Evolutionary conservation across 2,329 filamentous ascomycete species (phyloP), one percentile per base, ranked within the genome.

Genomic region (Ophiostoma himal-ulmi): DNA sequence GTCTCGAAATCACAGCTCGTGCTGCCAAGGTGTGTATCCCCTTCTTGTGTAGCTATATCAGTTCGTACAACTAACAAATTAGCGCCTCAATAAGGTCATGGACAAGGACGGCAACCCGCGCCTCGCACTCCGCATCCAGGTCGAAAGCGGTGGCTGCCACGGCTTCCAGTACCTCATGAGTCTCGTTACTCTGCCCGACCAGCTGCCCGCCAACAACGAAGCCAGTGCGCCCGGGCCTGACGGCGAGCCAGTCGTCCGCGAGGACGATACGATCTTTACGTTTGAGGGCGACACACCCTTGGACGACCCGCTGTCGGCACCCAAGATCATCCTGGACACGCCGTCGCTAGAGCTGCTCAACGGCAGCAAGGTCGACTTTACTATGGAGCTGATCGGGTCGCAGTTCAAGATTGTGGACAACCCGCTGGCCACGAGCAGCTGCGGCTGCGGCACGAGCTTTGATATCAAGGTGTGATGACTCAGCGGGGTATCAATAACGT

Each of bases 341-440:
- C 88, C 93, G 2, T 97, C 93, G 68, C 81, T 99, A 71, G 93
- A 97, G 74, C 80, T 99, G 69, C 81, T 99, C 71, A 94, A 93
- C 77, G 95, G 94, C 11, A 97, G 94, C 81, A 97, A 94, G 78
- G 89, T 99, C 52, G 95, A 99, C 78, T 99, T 94, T 77, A 97
- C 94, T 0, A 95, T 91, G 86, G 95, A 98, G 82, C 83, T 99
- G 80, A 97, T 97, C 77, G 84, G 84, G 13, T 86, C 84, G 1
- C 94, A 98, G 81, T 99, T 99, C 80, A 97, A 96, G 84, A 93
- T 99, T 77, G 89, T 93, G 72, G 94, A 96, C 76, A 99, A 98
- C 77, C 95, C 95, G 0, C 83, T 88, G 57, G 95, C 95, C 5
- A 93, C 91, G 71, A 98, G 94, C 80, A 97, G 92, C 79, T 99